phyloP scores from a whole-genome alignment of 306 rosid species.

The Alnus rubra region DNA sequence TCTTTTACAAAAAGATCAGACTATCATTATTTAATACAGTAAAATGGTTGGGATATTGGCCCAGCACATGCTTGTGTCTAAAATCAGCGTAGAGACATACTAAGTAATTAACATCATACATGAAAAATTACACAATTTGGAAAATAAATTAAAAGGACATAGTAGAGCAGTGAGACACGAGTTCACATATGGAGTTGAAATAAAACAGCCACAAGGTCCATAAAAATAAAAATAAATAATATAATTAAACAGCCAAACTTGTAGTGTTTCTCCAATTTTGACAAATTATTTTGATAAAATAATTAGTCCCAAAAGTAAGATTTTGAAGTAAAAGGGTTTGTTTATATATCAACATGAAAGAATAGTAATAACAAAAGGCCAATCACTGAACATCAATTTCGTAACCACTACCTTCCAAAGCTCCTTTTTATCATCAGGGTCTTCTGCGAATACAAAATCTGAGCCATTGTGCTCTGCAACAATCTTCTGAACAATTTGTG shows the following conservation, averaged over 20 bases:
- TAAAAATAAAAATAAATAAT: too few relatives aligned
- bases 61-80: background rate
- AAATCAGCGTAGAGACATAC: background rate
- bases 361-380: slow-evolving; percentile 4
- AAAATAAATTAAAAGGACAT: background rate
- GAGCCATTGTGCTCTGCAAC: slow-evolving; percentile 88
- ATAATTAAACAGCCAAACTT: background rate
- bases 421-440: slow-evolving; percentile 78
- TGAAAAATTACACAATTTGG: background rate
- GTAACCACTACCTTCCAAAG: slow-evolving; percentile 76
- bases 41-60: background rate
- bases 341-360: background rate
- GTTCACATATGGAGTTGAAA: background rate
- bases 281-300: background rate
- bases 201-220: background rate
- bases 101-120: background rate
- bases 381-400: slow-evolving; percentile 13
- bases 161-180: too few relatives aligned
- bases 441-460: slow-evolving; percentile 89
- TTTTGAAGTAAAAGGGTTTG: background rate
- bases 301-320: too few relatives aligned
- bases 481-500: slow-evolving; percentile 78
- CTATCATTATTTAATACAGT: background rate
- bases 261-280: background rate
- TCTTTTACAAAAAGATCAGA: background rate